These are phyloP conservation scores for Sphagnum contortum DNA, from an alignment of 225 moss, liverwort and hornwort genomes.

Conservation along the genomic window DNA sequence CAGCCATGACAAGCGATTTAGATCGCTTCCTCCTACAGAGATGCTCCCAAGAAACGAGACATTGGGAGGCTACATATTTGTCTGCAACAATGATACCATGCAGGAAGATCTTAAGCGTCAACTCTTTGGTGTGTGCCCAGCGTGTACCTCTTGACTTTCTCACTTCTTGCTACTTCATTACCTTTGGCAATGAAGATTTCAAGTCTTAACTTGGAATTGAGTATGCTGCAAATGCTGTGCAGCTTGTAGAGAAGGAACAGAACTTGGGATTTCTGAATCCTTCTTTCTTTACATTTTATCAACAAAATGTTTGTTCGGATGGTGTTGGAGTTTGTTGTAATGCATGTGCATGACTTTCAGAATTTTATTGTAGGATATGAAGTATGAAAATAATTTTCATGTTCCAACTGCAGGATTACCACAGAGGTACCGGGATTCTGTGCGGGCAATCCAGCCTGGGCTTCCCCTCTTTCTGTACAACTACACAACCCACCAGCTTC, in stretches of 20 bases:
- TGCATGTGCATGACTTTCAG: too few relatives aligned
- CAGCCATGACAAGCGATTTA: conserved; percentile 92
- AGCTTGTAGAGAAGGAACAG: too few relatives aligned
- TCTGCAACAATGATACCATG: conserved; percentile 99
- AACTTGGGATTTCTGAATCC: too few relatives aligned
- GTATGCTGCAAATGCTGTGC: too few relatives aligned
- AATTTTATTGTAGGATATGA: too few relatives aligned
- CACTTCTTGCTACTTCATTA: too few relatives aligned
- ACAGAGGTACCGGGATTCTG: conserved; percentile 94
- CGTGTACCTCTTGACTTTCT: too few relatives aligned
- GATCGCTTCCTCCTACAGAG: conserved; percentile 86
- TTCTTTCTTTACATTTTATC: too few relatives aligned
- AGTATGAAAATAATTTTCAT: background rate
- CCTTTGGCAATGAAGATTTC: background rate
- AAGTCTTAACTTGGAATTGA: background rate
- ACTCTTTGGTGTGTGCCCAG: conserved; percentile 67
- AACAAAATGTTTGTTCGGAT: too few relatives aligned
- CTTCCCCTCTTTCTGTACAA: conserved; percentile 98
- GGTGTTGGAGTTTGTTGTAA: too few relatives aligned
- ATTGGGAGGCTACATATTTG: conserved; percentile 94
- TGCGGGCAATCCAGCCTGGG: conserved; percentile 97
- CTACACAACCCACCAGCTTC: conserved; percentile 98
- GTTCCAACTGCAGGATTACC: conserved; percentile 66
- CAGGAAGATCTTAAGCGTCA: conserved; percentile 99
- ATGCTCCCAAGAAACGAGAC: conserved; percentile 89